Evolutionary conservation across 1,284 basidiomycete genomes (phyloP), one percentile per base, ranked within the genome.

Genomic region (Volvariella volvacea): DNA sequence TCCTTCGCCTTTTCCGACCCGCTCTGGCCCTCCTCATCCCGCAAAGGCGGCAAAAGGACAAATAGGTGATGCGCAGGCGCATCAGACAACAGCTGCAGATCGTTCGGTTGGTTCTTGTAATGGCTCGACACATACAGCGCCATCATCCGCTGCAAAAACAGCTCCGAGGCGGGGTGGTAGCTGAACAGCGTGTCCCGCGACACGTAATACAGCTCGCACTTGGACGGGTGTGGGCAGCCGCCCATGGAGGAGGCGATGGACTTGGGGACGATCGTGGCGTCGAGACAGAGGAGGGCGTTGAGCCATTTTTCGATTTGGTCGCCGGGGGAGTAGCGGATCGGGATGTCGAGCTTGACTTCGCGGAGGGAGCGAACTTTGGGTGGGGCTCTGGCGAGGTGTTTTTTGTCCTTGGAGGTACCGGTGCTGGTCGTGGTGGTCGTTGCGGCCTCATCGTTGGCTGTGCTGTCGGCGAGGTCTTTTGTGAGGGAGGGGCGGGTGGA

Each of bases 51-150:
- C 0, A 99, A 71, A 0, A 99, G 78, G 1, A 99, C 96, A 54
- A 98, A 99, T 9, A 99, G 78, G 55, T 95, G 91, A 59, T 99
- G 95, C 0, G 92, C 93, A 0, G 96, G 96, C 0, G 96, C 96
- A 58, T 99, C 96, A 6, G 88, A 92, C 64, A 99, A 80, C 44
- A 99, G 79, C 62, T 99, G 95, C 36, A 99, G 73, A 61, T 99
- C 96, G 62, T 99, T 99, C 16, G 96, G 96, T 59, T 94, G 91
- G 65, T 99, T 99, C 67, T 99, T 99, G 74, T 99, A 99, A 65
- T 99, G 96, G 41, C 84, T 88, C 1, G 95, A 90, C 43, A 99
- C 94, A 64, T 97, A 99, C 1, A 99, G 74, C 3, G 91, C 88
- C 93, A 98, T 97, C 88, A 99, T 93, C 38, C 94, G 82, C 66